Conservation (phyloP, 2,329 filamentous ascomycete species). For the Talaromyces sp. region DNA sequence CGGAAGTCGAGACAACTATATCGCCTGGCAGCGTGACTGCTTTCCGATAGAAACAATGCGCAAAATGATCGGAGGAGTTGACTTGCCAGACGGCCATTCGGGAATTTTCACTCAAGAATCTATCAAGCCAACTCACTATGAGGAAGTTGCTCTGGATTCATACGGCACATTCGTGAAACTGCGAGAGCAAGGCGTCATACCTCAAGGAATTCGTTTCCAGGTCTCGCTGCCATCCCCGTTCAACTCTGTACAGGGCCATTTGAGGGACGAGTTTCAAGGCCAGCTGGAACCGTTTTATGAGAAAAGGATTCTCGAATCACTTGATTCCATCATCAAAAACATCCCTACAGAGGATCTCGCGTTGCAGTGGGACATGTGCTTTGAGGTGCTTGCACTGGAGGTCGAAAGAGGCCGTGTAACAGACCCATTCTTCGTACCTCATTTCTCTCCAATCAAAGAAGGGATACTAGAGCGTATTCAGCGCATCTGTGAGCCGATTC, state of each 20-base stretch:
- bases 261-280: slow-evolving; percentile 13
- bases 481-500: slow-evolving; percentile 15
- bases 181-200: slow-evolving; percentile 18
- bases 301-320: slow-evolving; percentile 15
- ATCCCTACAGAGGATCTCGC: slow-evolving; percentile 20
- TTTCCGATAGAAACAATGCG: background rate
- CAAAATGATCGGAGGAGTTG: background rate
- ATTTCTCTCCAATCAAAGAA: too few relatives aligned
- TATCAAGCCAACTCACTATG: background rate
- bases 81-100: background rate
- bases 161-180: slow-evolving; percentile 21
- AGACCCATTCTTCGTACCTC: too few relatives aligned
- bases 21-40: background rate
- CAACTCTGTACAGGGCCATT: slow-evolving; percentile 14
- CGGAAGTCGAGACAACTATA: slow-evolving; percentile 21
- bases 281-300: slow-evolving; percentile 25
- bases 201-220: slow-evolving; percentile 23
- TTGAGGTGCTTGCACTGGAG: slow-evolving; percentile 13
- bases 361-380: slow-evolving; percentile 12
- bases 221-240: slow-evolving; percentile 24
- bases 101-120: background rate
- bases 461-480: slow-evolving; percentile 15
- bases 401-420: slow-evolving; percentile 20
- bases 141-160: slow-evolving; percentile 18
- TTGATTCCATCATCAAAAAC: slow-evolving; percentile 16